Base-by-base conservation (phyloP, 768 basidiomycete genomes). In the Mycena sanguinolenta region DNA sequence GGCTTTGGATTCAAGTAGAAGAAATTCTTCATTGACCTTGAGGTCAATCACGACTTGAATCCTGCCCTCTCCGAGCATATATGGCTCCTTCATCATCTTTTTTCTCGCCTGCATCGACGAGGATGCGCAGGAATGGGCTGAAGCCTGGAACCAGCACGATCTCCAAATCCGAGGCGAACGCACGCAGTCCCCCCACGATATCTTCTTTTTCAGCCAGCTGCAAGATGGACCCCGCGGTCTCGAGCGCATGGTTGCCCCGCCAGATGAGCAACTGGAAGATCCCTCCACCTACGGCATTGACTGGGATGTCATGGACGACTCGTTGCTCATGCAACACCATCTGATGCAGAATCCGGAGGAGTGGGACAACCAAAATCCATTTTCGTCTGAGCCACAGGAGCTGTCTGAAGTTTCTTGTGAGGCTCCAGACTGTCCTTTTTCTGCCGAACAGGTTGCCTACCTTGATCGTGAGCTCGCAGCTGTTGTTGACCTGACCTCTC, bases 191-290 rank as follows among this genome's bases (percentile, higher is more conserved):
- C 55, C 55, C 12, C 42, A 44, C 19, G 42, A 44, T 17, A 44
- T 44, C 42, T 44, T 46, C 30, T 27, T 74, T 14, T 75, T 75
- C 63, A 44, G 42, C 42, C 42, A 44, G 42, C 42, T 44, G 10
- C 42, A 44, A 17, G 42, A 44, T 19, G 42, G 75, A 2, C 27
- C 61, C 1, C 64, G 74, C 7, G 74, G 74, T 0, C 30, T 76
- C 10, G 59, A 70, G 12, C 52, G 49, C 4, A 19, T 65, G 8
- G 32, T 60, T 1, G 30, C 55, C 7, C 16, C 25, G 4, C 46
- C 34, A 7, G 58, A 21, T 0, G 66, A 62, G 9, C 46, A 53
- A 16, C 21, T 28, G 10, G 54, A 23, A 21, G 71, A 74, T 27
- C 49, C 63, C 1, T 27, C 23, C 13, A 55, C 42, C 5, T 73